phyloP scores from a whole-genome alignment of 768 basidiomycete genomes.

The Pisolithus orientalis region DNA sequence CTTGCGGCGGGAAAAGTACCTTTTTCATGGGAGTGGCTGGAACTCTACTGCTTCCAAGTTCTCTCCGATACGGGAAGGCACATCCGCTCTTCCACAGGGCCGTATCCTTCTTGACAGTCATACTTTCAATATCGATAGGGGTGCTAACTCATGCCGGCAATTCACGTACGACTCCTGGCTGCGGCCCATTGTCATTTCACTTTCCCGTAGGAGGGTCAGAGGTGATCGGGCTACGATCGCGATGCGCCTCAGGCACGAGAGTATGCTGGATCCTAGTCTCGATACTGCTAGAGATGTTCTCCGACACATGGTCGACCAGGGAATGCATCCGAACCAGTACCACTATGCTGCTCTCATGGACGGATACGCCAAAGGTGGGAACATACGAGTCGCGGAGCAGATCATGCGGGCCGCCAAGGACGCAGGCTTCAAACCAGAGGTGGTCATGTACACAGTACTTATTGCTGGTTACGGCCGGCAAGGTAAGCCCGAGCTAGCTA shows the following conservation, averaged over 20 bases:
- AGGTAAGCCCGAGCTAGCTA: constrained; percentile 47
- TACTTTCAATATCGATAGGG: constrained; percentile 45
- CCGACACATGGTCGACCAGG: constrained; percentile 53
- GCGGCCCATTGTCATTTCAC: constrained; percentile 38
- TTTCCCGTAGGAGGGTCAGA: constrained; percentile 42
- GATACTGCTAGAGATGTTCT: constrained; percentile 50
- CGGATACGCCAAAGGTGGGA: constrained; percentile 56
- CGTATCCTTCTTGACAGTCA: constrained; percentile 17
- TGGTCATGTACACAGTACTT: constrained; percentile 72
- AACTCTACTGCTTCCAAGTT: constrained; percentile 34
- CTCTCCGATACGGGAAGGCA: constrained; percentile 25
- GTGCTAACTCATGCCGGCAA: constrained; percentile 32
- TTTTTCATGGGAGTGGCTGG: constrained; percentile 43
- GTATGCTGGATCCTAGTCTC: constrained; percentile 44
- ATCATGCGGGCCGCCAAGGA: constrained; percentile 47
- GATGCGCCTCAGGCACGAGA: constrained; percentile 60
- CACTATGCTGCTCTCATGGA: constrained; percentile 76
- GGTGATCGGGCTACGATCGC: constrained; percentile 54
- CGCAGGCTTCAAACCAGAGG: constrained; percentile 49
- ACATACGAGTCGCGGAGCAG: constrained; percentile 49
- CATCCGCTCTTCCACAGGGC: constrained; percentile 5
- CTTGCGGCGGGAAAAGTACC: constrained; percentile 46
- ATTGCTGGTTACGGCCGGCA: constrained; percentile 65
- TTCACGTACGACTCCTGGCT: constrained; percentile 28
- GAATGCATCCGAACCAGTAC: constrained; percentile 64